These are phyloP conservation scores for Thraustotheca clavata DNA, from an alignment of 352 stramenopile genomes.

Conservation along the genomic window DNA sequence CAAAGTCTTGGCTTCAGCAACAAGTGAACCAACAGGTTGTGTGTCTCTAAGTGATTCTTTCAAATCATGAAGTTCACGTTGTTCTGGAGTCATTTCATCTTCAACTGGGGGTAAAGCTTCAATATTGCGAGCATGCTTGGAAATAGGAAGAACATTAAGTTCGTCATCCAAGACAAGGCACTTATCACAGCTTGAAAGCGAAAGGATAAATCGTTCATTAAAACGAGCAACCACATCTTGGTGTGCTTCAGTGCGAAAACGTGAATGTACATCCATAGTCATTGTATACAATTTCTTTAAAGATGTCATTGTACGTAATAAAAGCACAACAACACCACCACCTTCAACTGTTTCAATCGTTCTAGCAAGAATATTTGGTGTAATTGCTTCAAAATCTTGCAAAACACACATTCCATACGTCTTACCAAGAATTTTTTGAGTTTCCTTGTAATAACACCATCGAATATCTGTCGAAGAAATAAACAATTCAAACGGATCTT, in stretches of 20 bases:
- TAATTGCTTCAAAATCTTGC: slow-evolving; percentile 99
- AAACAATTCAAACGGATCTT: slow-evolving; percentile 99
- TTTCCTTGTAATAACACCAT: slow-evolving; percentile 99
- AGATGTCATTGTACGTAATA: slow-evolving; percentile 97
- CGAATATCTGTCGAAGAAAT: slow-evolving; percentile 97
- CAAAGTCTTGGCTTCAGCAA: slow-evolving; percentile 91
- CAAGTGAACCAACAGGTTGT: slow-evolving; percentile 91
- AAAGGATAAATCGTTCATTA: slow-evolving; percentile 99
- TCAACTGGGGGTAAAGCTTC: slow-evolving; percentile 63
- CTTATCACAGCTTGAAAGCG: slow-evolving; percentile 88
- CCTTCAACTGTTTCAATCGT: slow-evolving; percentile 99
- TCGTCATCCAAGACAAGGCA: slow-evolving; percentile 99
- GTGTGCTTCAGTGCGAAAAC: slow-evolving; percentile 88
- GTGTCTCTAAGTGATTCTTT: slow-evolving; percentile 94
- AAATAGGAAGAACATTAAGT: slow-evolving; percentile 98
- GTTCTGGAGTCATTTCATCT: slow-evolving; percentile 56
- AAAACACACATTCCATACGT: slow-evolving; percentile 98
- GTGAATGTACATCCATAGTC: slow-evolving; percentile 93
- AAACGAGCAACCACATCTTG: slow-evolving; percentile 96
- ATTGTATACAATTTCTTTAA: slow-evolving; percentile 99
- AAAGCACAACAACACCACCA: slow-evolving; percentile 95
- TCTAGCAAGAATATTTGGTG: slow-evolving; percentile 97
- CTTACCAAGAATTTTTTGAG: slow-evolving; percentile 96
- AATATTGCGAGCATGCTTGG: slow-evolving; percentile 87
- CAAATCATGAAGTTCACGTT: slow-evolving; percentile 88